Evolutionary conservation across 768 basidiomycete genomes (phyloP).

Genomic region (Daedaleopsis nitida): DNA sequence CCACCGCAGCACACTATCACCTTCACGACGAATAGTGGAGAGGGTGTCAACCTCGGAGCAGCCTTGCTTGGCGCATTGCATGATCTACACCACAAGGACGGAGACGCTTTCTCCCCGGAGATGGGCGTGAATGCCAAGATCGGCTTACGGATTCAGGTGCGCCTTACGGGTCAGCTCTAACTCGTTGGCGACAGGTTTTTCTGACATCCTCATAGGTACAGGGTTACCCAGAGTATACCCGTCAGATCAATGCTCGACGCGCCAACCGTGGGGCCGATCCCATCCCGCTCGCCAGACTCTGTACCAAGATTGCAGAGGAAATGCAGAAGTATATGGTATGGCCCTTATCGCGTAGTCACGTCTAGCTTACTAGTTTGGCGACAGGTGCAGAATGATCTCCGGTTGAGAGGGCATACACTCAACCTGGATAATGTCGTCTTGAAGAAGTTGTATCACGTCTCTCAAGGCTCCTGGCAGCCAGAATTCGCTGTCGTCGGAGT

Average conservation of each 20-base stretch:
- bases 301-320: slow-evolving; percentile 4
- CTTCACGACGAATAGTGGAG: no score
- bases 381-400: background rate
- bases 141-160: slow-evolving; percentile 5
- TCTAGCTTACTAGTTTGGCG: background rate
- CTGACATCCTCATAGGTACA: background rate
- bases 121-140: slow-evolving; percentile 4
- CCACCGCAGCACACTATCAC: no score
- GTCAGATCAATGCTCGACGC: slow-evolving; percentile 7
- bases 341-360: background rate
- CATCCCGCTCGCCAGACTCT: background rate
- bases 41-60: background rate
- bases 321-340: background rate
- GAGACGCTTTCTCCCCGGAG: background rate
- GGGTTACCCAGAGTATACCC: background rate
- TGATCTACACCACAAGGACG: background rate
- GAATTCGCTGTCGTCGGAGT: background rate
- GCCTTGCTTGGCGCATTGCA: background rate
- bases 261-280: background rate
- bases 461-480: slow-evolving; percentile 3
- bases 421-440: background rate
- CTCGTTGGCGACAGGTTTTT: background rate
- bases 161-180: background rate
- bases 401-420: background rate
- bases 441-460: background rate